Evolutionary conservation across 2,329 filamentous ascomycete species (phyloP).

Genomic region (Alternaria dauci): DNA sequence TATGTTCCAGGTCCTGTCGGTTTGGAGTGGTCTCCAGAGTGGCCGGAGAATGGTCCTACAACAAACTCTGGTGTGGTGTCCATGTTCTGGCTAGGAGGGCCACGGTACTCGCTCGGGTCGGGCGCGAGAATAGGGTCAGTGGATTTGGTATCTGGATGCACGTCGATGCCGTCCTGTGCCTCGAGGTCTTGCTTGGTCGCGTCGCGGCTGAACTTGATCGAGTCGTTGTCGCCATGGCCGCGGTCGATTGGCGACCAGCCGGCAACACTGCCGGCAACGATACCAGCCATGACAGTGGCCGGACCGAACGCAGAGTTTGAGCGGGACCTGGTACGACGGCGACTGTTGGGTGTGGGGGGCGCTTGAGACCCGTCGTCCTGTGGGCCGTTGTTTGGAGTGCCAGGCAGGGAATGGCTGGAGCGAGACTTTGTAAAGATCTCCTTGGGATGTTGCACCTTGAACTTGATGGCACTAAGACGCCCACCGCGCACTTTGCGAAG

Average conservation of each 20-base stretch:
- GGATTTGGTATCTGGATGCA: constrained; percentile 60
- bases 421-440: constrained; percentile 71
- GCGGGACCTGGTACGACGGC: constrained; percentile 68
- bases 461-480: constrained; percentile 81
- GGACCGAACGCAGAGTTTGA: constrained; percentile 78
- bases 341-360: constrained; percentile 64
- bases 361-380: constrained; percentile 53
- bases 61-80: constrained; percentile 56
- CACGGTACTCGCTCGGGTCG: constrained; percentile 50
- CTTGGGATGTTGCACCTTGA: constrained; percentile 77
- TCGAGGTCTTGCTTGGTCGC: constrained; percentile 53
- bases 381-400: constrained; percentile 67
- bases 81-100: constrained; percentile 55
- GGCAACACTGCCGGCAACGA: constrained; percentile 78
- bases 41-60: constrained; percentile 53
- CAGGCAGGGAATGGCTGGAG: constrained; percentile 70
- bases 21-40: constrained; percentile 28
- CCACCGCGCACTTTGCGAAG: constrained; percentile 82
- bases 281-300: constrained; percentile 82
- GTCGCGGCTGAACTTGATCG: constrained; percentile 49
- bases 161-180: constrained; percentile 54
- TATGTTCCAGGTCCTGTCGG: constrained; percentile 12
- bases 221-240: constrained; percentile 50
- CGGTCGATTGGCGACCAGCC: constrained; percentile 78
- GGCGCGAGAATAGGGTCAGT: constrained; percentile 58